A percentile compares a stretch with the other conserved stretches of the same genome.
Conservation (phyloP, 495 filamentous ascomycete genomes). For the Aspergillus carlsbadensis region DNA sequence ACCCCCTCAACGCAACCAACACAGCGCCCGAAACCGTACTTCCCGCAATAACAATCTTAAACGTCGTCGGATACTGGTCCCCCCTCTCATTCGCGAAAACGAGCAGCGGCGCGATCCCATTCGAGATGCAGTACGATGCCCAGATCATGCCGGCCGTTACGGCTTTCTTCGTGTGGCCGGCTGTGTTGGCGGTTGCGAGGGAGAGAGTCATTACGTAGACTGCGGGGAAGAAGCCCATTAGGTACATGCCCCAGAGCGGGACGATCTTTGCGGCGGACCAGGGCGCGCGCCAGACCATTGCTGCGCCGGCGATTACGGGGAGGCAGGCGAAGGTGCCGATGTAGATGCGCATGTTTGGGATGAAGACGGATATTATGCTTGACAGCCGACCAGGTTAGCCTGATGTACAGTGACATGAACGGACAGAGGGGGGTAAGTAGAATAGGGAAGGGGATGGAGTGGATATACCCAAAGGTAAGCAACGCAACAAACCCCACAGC, state of each 20-base stretch:
- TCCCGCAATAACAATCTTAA: background rate
- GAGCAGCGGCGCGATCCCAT: background rate
- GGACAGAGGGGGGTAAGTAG: too few relatives aligned
- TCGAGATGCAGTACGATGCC: background rate
- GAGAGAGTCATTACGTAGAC: conserved; percentile 57
- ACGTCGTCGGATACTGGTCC: background rate
- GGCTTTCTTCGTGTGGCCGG: conserved; percentile 59
- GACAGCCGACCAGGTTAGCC: conserved; percentile 40
- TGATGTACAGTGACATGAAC: too few relatives aligned
- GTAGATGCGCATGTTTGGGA: conserved; percentile 44
- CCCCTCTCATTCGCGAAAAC: background rate
- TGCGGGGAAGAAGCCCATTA: conserved; percentile 57
- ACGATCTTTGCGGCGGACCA: conserved; percentile 34
- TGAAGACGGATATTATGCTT: conserved; percentile 46
- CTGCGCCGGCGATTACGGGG: conserved; percentile 50
- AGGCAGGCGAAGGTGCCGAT: conserved; percentile 44
- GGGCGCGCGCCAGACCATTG: conserved; percentile 47
- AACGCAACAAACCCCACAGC: background rate
- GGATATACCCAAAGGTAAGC: background rate
- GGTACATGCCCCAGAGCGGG: conserved; percentile 50
- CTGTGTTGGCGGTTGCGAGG: conserved; percentile 52
- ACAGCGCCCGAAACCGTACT: background rate
- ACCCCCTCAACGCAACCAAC: background rate
- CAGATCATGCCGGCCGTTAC: conserved; percentile 50
- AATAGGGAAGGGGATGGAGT: too few relatives aligned